Evolutionary conservation across 2,329 filamentous ascomycete genomes (phyloP), one percentile per base, ranked within the genome.

Genomic region (Apiospora aurea): DNA sequence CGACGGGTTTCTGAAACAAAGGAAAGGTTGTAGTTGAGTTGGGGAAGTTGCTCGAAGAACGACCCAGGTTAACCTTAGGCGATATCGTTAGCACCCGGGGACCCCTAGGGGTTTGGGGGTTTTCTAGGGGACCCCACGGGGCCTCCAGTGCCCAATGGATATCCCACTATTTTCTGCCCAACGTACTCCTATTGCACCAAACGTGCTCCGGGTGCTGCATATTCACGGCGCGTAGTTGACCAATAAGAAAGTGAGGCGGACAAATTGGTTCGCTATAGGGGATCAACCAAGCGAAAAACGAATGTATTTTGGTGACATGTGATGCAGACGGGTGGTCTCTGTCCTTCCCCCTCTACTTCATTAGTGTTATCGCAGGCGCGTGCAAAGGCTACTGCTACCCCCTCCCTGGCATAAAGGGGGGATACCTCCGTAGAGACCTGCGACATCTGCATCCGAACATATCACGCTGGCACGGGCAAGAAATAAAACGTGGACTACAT

Each of bases 131-230:
- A 46, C 46, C 46, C 46, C 46, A 49, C 7, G 46, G 57, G 34
- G 10, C 57, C 34, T 41, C 10, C 57, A 24, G 8, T n/a, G 18
- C 57, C 57, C 18, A 41, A 64, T 4, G 6, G 13, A 64, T 4
- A 14, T n/a, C 18, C 34, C 57, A 14, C 34, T 14, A n/a, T 38
- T 64, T 64, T 34, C 13, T 64, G 57, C 57, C 57, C 57, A 64
- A 64, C 57, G 57, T 41, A 3, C 21, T n/a, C 21, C 29, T 41
- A 64, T 64, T 64, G 57, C 57, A 41, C 57, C 57, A 64, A 64
- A n/a, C 34, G 8, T 34, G 34, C 41, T 34, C 34, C 57, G 4
- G 3, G 16, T 61, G 53, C 57, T 64, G 57, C 57, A n/a, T 8
- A 41, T 64, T 14, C 4, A 13, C 29, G 57, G 18, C 57, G 34